Conservation (phyloP, 306 rosid genomes). For the Arachis hypogaea region DNA sequence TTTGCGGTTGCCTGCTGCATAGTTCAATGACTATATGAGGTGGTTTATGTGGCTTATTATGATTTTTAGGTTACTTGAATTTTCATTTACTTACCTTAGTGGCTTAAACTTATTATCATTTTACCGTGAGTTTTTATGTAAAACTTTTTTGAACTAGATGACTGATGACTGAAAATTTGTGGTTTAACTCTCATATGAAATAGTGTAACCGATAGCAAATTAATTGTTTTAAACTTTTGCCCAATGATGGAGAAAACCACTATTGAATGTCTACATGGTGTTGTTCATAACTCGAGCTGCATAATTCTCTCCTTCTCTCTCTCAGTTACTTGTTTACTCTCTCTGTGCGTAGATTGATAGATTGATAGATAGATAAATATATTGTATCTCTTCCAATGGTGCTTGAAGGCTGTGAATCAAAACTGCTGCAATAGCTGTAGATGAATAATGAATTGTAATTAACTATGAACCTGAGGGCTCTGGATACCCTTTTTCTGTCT, state of each 20-base stretch:
- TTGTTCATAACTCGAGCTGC: conserved; percentile 39
- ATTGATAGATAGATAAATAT: not conserved
- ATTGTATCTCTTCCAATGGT: not conserved
- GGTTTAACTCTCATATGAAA: not conserved
- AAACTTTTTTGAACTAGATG: not conserved
- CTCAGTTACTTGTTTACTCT: not conserved
- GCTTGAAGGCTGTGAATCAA: conserved; percentile 40
- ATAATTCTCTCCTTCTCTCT: conserved; percentile 20
- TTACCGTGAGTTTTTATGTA: not conserved
- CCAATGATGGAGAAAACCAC: conserved; percentile 40
- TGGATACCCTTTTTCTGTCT: not conserved
- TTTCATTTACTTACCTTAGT: no score
- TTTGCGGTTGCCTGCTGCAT: no score
- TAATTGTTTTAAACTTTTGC: conserved; percentile 21
- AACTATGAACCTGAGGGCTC: conserved; percentile 51
- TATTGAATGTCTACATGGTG: conserved; percentile 26
- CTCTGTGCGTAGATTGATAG: not conserved
- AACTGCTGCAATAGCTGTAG: conserved; percentile 12
- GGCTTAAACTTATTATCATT: not conserved
- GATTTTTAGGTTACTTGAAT: not conserved
- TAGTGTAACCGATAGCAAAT: not conserved
- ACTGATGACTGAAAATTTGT: not conserved
- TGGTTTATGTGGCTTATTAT: not conserved
- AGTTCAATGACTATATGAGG: no score
- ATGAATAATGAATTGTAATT: conserved; percentile 39